A percentile compares a stretch with the other conserved stretches of the same genome.
These are phyloP conservation scores for Ambrosiella xylebori DNA, from an alignment of 2,329 filamentous ascomycete species.

Conservation along the genomic window DNA sequence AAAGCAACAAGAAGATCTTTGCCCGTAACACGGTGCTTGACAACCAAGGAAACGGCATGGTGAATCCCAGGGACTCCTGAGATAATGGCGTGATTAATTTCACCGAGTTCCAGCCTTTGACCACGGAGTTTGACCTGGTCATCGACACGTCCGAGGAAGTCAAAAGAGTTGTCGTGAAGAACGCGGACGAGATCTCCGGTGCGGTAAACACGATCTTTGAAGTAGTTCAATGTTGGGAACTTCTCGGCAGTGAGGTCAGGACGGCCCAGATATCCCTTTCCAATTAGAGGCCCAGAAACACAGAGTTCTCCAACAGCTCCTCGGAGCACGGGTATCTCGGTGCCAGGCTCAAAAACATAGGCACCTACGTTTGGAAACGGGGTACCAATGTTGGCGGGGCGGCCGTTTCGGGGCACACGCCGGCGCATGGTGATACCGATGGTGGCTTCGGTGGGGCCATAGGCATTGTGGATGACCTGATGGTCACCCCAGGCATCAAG, in stretches of 20 bases:
- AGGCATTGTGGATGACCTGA: constrained; percentile 76
- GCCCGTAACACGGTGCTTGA: constrained; percentile 50
- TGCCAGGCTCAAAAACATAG: constrained; percentile 55
- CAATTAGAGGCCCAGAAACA: constrained; percentile 71
- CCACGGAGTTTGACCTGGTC: constrained; percentile 86
- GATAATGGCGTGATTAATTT: constrained; percentile 74
- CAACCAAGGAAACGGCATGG: constrained; percentile 61
- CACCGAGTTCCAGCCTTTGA: constrained; percentile 73
- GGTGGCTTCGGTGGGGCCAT: constrained; percentile 82
- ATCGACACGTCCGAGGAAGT: constrained; percentile 75
- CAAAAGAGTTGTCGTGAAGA: constrained; percentile 63
- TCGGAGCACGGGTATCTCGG: constrained; percentile 52
- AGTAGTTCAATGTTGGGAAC: constrained; percentile 48
- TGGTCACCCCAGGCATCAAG: constrained; percentile 68
- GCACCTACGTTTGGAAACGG: constrained; percentile 80
- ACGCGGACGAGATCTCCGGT: constrained; percentile 80
- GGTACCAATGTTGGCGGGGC: constrained; percentile 72
- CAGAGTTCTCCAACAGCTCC: constrained; percentile 80
- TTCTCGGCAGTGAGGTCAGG: constrained; percentile 57
- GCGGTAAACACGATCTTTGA: constrained; percentile 53
- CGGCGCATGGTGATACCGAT: constrained; percentile 85
- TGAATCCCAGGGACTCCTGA: constrained; percentile 37
- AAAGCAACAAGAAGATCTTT: constrained; percentile 76
- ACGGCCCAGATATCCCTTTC: constrained; percentile 73
- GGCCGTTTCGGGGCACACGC: constrained; percentile 59